Percentiles rank a stretch among this genome's conserved stretches.
Conservation (phyloP, 805 yeast genomes). For the Kluyveromyces dobzhanskii region DNA sequence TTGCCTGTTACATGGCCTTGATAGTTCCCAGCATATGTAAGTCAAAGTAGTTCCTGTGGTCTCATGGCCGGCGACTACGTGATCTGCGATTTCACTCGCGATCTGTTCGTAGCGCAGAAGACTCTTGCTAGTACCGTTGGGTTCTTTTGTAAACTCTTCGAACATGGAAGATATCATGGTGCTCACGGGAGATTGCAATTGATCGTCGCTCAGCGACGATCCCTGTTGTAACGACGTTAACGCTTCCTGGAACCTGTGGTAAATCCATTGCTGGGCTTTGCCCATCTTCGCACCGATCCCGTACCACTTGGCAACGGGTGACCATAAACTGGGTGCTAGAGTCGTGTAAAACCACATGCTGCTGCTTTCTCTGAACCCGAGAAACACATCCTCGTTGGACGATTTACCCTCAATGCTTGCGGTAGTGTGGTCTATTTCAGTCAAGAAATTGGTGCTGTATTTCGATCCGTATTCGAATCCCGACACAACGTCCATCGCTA, state of each 20-base stretch:
- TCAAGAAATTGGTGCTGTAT: conserved; percentile 38
- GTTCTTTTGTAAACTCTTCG: neutral
- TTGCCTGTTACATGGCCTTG: conserved; percentile 37
- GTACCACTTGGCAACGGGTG: conserved; percentile 35
- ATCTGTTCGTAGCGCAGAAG: conserved; percentile 24
- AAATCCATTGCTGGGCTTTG: conserved; percentile 40
- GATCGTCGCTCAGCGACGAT: conserved; percentile 13
- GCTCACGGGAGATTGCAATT: conserved; percentile 9
- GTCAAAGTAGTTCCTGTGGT: conserved; percentile 63
- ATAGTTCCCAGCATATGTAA: conserved; percentile 49
- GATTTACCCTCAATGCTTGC: neutral
- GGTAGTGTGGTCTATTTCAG: conserved; percentile 15
- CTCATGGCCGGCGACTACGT: conserved; percentile 71
- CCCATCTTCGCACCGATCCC: conserved; percentile 32
- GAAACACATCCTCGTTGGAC: conserved; percentile 26
- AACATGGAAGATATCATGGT: conserved; percentile 3
- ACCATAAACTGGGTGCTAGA: conserved; percentile 45
- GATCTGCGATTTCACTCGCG: conserved; percentile 49
- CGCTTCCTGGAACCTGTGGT: conserved; percentile 22
- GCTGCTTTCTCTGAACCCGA: conserved; percentile 40
- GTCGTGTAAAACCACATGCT: conserved; percentile 63
- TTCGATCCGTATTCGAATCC: conserved; percentile 49
- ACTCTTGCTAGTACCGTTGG: too few relatives aligned
- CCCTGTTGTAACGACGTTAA: conserved; percentile 13
- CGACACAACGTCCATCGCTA: conserved; percentile 66